Evolutionary conservation across 768 basidiomycete genomes (phyloP).

Genomic region (Mycena capillaripes): DNA sequence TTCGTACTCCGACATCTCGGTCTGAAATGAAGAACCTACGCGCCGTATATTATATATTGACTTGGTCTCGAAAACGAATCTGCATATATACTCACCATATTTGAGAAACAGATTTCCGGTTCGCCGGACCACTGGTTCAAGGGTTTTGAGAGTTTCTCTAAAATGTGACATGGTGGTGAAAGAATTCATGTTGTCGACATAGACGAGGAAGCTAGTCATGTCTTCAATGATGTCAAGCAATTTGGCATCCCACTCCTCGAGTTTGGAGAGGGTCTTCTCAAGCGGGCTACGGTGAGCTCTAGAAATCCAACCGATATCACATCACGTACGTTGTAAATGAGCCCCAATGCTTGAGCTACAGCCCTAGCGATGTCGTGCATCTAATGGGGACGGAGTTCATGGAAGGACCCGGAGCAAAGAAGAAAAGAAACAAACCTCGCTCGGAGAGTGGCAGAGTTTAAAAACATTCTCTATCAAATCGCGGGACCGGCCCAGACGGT

Average conservation of each 20-base stretch:
- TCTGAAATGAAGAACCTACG: constrained; percentile 10
- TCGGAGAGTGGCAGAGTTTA: not conserved
- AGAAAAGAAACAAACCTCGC: constrained; percentile 10
- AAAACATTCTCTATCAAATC: not conserved
- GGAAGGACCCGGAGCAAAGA: not conserved
- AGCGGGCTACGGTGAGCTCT: not conserved
- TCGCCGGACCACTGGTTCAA: not conserved
- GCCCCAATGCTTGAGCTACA: not conserved
- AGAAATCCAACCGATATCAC: not conserved
- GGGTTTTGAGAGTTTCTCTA: not conserved
- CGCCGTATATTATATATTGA: too few species aligned
- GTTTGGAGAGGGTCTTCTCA: not conserved
- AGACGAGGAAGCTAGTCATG: constrained; percentile 12
- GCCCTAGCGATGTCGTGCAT: constrained; percentile 14
- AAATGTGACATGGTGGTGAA: not conserved
- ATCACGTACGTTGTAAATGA: constrained; percentile 15
- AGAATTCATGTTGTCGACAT: constrained; percentile 4
- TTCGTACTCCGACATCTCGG: constrained; percentile 19
- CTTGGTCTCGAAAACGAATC: not conserved
- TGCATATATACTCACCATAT: constrained; percentile 28
- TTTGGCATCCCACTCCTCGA: constrained; percentile 24
- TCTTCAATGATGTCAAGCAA: constrained; percentile 20
- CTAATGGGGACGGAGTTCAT: not conserved
- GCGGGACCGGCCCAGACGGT: constrained; percentile 13
- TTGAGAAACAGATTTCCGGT: constrained; percentile 18